Evolutionary conservation across 805 yeast species (phyloP).

Genomic region (Zygoascus flipseniorum): DNA sequence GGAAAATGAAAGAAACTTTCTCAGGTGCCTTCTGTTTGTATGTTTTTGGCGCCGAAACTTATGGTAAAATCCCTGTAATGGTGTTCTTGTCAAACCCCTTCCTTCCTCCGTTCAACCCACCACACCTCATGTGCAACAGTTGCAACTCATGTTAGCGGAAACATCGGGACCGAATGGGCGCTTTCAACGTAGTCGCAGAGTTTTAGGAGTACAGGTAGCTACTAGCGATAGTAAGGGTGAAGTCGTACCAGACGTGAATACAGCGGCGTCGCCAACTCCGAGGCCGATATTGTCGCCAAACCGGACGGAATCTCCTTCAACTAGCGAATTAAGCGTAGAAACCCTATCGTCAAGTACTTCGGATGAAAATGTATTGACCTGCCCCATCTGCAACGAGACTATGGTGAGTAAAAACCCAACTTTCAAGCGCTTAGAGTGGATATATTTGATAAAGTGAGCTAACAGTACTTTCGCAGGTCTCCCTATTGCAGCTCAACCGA

Average conservation of each 20-base stretch:
- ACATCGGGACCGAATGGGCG: background rate
- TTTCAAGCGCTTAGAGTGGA: too few species aligned
- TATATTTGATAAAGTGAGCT: background rate
- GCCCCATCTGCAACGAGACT: slow-evolving; percentile 64
- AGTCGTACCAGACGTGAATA: too few species aligned
- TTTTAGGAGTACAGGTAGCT: background rate
- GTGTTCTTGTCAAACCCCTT: background rate
- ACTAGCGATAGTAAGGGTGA: too few species aligned
- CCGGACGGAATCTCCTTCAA: slow-evolving; percentile 13
- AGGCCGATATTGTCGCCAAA: background rate
- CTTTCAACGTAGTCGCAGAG: background rate
- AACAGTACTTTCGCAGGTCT: slow-evolving; percentile 10
- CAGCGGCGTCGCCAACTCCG: too few species aligned
- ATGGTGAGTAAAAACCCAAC: slow-evolving; percentile 43
- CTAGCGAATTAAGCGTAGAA: slow-evolving; percentile 13
- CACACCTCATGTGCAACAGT: background rate
- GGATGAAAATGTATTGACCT: slow-evolving; percentile 24
- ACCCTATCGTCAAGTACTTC: slow-evolving; percentile 13
- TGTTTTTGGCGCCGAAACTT: too few species aligned
- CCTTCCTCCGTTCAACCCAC: background rate
- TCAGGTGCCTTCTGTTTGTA: too few species aligned
- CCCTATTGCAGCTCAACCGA: slow-evolving; percentile 40
- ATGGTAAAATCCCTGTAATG: background rate
- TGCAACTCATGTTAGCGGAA: background rate
- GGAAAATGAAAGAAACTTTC: too few species aligned